Conservation (phyloP, 495 filamentous ascomycete species). For the Massariosphaeria phaeospora region DNA sequence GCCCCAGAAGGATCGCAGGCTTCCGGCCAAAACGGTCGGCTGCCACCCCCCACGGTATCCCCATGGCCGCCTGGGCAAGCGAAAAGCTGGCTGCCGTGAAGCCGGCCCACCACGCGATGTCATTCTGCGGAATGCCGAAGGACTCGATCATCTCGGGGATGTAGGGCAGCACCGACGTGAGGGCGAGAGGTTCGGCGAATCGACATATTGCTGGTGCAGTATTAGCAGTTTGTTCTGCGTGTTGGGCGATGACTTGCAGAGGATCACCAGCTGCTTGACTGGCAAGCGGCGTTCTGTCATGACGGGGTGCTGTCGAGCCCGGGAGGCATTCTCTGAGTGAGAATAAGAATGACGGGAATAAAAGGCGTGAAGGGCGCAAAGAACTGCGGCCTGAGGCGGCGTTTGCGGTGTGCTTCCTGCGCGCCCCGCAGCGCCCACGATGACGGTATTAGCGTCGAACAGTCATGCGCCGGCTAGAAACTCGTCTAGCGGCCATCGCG, state of each 20-base stretch:
- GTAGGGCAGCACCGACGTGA: conserved; percentile 86
- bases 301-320: conserved; percentile 3
- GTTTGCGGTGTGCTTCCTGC: background rate
- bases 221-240: background rate
- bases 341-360: background rate
- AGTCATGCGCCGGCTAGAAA: background rate
- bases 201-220: conserved; percentile 57
- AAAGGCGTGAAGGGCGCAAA: background rate
- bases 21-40: conserved; percentile 73
- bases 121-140: conserved; percentile 64
- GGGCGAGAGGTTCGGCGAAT: conserved; percentile 79
- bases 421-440: background rate
- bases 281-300: conserved; percentile 35
- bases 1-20: conserved; percentile 63
- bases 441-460: background rate
- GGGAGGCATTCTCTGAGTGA: conserved; percentile 8
- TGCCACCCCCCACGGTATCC: conserved; percentile 71
- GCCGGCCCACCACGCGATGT: conserved; percentile 74
- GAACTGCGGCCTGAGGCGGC: background rate
- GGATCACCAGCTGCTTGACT: conserved; percentile 38
- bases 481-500: too few species aligned
- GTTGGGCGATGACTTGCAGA: conserved; percentile 26
- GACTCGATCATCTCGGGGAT: conserved; percentile 82
- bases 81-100: conserved; percentile 70
- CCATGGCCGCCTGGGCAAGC: conserved; percentile 65